Conservation (phyloP, 139 green algal species). For the Chlamydomonas eustigma region DNA sequence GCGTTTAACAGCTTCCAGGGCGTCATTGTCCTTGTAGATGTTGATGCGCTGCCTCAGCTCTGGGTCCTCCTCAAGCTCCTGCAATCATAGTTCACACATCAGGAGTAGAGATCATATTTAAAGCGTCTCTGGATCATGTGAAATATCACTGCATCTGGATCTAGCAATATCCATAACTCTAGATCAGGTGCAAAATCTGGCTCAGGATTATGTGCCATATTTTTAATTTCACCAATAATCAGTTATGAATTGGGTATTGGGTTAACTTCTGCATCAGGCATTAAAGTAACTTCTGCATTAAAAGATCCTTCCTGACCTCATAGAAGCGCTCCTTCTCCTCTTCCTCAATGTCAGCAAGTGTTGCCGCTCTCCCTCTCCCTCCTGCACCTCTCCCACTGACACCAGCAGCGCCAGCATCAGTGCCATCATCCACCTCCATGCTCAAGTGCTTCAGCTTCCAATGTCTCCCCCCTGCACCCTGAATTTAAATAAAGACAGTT, state of each 20-base stretch:
- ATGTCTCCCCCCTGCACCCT: constrained; percentile 27
- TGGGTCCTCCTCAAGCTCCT: constrained; percentile 80
- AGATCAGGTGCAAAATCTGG: too few species aligned
- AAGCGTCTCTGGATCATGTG: too few species aligned
- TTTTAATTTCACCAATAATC: too few species aligned
- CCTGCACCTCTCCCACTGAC: constrained; percentile 7
- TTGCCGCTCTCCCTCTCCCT: background rate
- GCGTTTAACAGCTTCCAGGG: constrained; percentile 3
- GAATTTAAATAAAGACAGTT: too few species aligned
- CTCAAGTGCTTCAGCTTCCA: constrained; percentile 80
- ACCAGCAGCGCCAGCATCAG: constrained; percentile 16
- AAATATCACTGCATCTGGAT: too few species aligned
- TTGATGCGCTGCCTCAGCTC: constrained; percentile 64
- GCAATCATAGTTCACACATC: too few species aligned
- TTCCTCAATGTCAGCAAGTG: constrained; percentile 19
- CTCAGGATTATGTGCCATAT: too few species aligned
- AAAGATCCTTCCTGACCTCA: constrained; percentile 42
- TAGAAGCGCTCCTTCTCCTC: constrained; percentile 81
- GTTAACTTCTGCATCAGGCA: too few species aligned
- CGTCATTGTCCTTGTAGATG: constrained; percentile 44
- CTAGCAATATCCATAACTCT: too few species aligned
- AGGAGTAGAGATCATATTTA: too few species aligned
- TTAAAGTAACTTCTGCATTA: too few species aligned
- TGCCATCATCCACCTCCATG: constrained; percentile 60
- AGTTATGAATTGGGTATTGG: too few species aligned